phyloP scores from a whole-genome alignment of 2,329 filamentous ascomycete species.

The Colletotrichum salicis region DNA sequence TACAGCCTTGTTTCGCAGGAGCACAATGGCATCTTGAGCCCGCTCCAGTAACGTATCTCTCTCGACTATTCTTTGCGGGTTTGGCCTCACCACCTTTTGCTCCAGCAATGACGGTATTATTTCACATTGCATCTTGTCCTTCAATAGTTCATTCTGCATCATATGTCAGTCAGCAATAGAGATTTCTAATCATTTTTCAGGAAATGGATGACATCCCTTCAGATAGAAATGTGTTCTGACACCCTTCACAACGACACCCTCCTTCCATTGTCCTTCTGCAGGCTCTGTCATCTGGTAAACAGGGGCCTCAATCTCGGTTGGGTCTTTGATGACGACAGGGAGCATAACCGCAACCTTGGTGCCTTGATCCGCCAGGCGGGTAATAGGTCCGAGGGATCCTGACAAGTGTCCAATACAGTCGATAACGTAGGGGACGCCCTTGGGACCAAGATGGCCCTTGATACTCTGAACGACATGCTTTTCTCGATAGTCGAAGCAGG shows the following conservation, averaged over 20 bases:
- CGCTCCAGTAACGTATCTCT: slow-evolving; percentile 51
- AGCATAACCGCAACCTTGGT: slow-evolving; percentile 67
- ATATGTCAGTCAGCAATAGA: neutral
- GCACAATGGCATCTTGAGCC: slow-evolving; percentile 50
- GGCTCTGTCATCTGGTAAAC: slow-evolving; percentile 65
- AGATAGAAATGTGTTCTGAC: slow-evolving; percentile 67
- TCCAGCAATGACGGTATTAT: slow-evolving; percentile 62
- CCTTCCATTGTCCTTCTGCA: slow-evolving; percentile 56
- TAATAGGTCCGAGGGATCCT: slow-evolving; percentile 60
- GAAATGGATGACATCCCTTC: slow-evolving; percentile 53
- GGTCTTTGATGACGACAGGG: slow-evolving; percentile 67
- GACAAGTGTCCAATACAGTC: slow-evolving; percentile 65
- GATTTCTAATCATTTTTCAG: no score
- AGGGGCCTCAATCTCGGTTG: slow-evolving; percentile 57
- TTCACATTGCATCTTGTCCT: slow-evolving; percentile 62
- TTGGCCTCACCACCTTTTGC: slow-evolving; percentile 51
- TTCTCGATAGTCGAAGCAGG: slow-evolving; percentile 59
- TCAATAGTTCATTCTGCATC: slow-evolving; percentile 64
- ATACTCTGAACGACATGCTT: slow-evolving; percentile 49
- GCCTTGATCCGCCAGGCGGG: slow-evolving; percentile 59
- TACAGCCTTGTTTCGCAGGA: slow-evolving; percentile 48
- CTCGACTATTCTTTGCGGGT: slow-evolving; percentile 54
- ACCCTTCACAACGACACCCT: slow-evolving; percentile 62
- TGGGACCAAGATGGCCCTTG: slow-evolving; percentile 39
- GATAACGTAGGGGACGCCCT: slow-evolving; percentile 56